These are phyloP conservation scores for Erysiphe pulchra DNA, from an alignment of 2,329 filamentous ascomycete genomes.

Conservation along the genomic window DNA sequence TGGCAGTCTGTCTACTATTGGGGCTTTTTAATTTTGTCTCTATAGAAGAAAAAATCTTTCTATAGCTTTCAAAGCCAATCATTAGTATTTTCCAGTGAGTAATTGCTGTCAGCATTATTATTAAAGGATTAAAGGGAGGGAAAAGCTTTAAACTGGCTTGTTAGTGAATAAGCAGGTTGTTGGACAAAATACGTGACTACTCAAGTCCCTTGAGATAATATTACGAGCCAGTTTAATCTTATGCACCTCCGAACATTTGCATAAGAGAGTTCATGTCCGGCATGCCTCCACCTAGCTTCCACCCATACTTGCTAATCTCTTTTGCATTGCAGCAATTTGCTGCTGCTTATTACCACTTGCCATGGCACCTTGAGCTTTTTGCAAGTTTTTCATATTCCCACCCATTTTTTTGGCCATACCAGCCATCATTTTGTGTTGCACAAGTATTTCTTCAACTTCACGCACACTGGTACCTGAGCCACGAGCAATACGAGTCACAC, in stretches of 20 bases:
- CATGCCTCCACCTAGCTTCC: constrained; percentile 40
- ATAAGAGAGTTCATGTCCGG: constrained; percentile 68
- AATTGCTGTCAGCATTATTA: too few species aligned
- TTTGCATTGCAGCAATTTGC: constrained; percentile 93
- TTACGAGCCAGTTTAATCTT: too few species aligned
- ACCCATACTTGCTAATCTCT: constrained; percentile 79
- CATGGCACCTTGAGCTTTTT: constrained; percentile 75
- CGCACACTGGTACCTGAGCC: constrained; percentile 76
- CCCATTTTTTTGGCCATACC: constrained; percentile 99
- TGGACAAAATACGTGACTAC: too few species aligned
- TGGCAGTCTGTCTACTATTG: too few species aligned
- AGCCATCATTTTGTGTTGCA: constrained; percentile 95
- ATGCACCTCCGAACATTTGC: constrained; percentile 79
- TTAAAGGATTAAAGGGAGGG: too few species aligned
- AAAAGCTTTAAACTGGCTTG: too few species aligned
- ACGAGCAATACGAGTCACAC: constrained; percentile 76
- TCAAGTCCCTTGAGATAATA: too few species aligned
- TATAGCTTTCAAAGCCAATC: too few species aligned
- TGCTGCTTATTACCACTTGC: constrained; percentile 76
- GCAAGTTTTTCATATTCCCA: constrained; percentile 93
- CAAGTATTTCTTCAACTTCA: constrained; percentile 91
- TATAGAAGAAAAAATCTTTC: too few species aligned
- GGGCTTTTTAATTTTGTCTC: too few species aligned
- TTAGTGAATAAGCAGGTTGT: too few species aligned
- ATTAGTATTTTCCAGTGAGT: too few species aligned